Conservation (phyloP, 495 filamentous ascomycete species). For the Pseudevernia furfuracea region DNA sequence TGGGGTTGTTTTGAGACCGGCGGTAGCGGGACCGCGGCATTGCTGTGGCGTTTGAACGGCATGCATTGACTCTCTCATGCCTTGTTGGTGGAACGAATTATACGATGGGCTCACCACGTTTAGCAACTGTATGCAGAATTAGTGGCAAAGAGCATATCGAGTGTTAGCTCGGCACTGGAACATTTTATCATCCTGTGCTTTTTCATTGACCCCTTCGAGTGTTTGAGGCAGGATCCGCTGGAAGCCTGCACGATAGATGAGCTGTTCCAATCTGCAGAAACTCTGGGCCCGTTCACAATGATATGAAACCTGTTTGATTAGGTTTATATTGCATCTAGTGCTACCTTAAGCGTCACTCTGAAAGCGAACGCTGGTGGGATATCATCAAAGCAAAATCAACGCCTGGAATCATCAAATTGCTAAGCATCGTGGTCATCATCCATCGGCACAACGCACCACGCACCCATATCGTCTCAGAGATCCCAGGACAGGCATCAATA, state of each 20-base stretch:
- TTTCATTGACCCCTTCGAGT: not conserved
- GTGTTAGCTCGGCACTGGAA: not conserved
- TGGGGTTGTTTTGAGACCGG: conserved; percentile 73
- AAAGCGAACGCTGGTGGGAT: conserved; percentile 12
- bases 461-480: not conserved
- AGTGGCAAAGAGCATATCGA: not conserved
- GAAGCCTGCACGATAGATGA: not conserved
- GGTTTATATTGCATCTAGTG: not conserved
- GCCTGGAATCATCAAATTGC: conserved; percentile 4
- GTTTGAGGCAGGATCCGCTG: not conserved
- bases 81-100: not conserved
- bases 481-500: conserved; percentile 42
- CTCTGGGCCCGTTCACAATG: not conserved
- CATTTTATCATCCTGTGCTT: not conserved
- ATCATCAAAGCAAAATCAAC: conserved; percentile 3
- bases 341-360: conserved; percentile 3
- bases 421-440: not conserved
- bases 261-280: not conserved
- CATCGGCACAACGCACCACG: no score
- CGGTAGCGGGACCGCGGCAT: not conserved
- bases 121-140: not conserved
- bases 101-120: not conserved
- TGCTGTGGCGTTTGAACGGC: not conserved
- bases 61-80: not conserved
- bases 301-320: not conserved